phyloP scores from a whole-genome alignment of 805 yeast genomes.

The Lachancea dasiensis region DNA sequence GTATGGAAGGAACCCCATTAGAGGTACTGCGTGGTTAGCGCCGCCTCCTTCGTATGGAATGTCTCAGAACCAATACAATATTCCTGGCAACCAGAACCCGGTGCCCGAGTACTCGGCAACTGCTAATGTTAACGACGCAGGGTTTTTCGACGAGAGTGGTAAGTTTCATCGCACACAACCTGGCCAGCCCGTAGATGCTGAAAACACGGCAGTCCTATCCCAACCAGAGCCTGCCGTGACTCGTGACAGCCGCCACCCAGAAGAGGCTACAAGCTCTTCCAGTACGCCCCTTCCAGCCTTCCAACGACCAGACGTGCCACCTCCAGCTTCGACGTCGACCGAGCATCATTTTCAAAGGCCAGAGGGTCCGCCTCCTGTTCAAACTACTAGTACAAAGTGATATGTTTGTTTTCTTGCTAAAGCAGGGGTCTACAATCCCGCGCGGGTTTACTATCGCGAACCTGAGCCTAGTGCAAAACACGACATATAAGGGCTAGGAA shows the following conservation, averaged over 20 bases:
- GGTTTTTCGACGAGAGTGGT: conserved; percentile 59
- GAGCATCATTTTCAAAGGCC: conserved; percentile 1
- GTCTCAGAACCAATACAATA: conserved; percentile 10
- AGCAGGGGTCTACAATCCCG: neutral
- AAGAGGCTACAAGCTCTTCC: conserved; percentile 2
- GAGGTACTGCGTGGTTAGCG: conserved; percentile 14
- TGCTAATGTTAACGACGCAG: conserved; percentile 64
- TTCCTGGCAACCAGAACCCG: conserved; percentile 36
- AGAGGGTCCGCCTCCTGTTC: conserved; percentile 5
- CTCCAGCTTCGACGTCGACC: conserved; percentile 1
- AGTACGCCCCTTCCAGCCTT: conserved; percentile 3
- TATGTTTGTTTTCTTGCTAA: neutral
- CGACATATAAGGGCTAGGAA: no score
- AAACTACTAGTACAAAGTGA: conserved; percentile 1
- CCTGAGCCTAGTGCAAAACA: no score
- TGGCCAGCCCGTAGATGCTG: neutral
- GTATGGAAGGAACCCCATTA: conserved; percentile 9
- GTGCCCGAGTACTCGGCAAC: conserved; percentile 59
- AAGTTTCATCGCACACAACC: conserved; percentile 27
- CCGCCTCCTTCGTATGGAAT: conserved; percentile 13
- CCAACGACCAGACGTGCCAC: conserved; percentile 9
- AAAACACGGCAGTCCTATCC: neutral
- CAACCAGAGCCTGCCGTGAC: conserved; percentile 7
- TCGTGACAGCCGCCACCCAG: conserved; percentile 3
- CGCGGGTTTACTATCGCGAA: conserved; percentile 4